Evolutionary conservation across 2,329 filamentous ascomycete species (phyloP).

Genomic region (Colletotrichum lentis): DNA sequence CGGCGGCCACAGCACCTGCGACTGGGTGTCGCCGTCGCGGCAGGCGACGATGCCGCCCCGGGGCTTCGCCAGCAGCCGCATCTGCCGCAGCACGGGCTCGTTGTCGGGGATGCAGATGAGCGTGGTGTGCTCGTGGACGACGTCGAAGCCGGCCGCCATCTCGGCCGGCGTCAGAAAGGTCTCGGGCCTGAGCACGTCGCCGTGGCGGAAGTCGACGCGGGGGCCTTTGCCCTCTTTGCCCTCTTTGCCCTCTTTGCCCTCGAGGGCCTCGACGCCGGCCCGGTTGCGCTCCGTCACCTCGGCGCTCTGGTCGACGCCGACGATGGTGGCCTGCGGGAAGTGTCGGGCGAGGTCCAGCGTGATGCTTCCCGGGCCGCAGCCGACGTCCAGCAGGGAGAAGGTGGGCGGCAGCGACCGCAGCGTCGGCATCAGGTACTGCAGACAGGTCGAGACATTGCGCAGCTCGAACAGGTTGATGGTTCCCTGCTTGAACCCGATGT

Average conservation of each 20-base stretch:
- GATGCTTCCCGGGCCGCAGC: no score
- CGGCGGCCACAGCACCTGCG: conserved; percentile 14
- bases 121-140: no score
- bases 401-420: conserved; percentile 43
- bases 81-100: no score
- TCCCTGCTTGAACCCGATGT: conserved; percentile 26
- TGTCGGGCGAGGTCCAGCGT: conserved; percentile 41
- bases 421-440: conserved; percentile 46
- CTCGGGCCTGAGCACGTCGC: no score
- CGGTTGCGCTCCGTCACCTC: conserved; percentile 27
- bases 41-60: conserved; percentile 8
- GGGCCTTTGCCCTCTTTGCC: no score
- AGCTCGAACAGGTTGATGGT: conserved; percentile 29
- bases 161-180: no score
- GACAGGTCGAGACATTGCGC: conserved; percentile 27
- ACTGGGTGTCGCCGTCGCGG: conserved; percentile 17
- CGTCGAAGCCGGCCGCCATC: no score
- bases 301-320: conserved; percentile 44
- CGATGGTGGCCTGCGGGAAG: conserved; percentile 50
- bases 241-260: no score
- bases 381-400: conserved; percentile 46
- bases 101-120: no score
- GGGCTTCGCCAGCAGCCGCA: conserved; percentile 5
- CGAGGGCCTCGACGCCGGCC: neutral
- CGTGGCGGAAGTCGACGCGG: no score